Evolutionary conservation across 1,139 yeast species (phyloP).

Genomic region (Pneumocystis murina): DNA sequence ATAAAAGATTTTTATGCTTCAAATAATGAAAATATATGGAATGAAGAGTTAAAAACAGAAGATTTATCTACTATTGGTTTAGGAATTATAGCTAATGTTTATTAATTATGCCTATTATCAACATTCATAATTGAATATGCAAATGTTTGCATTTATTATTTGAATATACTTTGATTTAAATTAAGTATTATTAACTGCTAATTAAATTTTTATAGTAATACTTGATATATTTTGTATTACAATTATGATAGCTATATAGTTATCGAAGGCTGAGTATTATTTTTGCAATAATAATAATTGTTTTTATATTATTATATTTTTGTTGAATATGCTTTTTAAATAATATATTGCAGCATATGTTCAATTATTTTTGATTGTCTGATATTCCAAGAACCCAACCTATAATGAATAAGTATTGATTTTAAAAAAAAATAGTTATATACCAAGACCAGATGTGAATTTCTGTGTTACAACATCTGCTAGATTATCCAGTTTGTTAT

Average conservation of each 20-base stretch:
- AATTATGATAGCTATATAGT: background rate
- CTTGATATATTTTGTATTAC: background rate
- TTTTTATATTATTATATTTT: background rate
- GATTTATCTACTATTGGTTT: background rate
- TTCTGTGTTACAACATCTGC: background rate
- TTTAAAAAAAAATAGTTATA: background rate
- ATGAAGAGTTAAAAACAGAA: background rate
- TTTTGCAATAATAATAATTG: background rate
- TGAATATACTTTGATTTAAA: background rate
- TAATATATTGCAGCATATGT: background rate
- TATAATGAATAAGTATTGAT: background rate
- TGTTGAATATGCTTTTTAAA: background rate
- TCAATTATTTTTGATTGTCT: background rate
- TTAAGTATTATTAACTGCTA: background rate
- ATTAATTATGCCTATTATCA: background rate
- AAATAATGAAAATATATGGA: conserved; percentile 1
- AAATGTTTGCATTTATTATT: background rate
- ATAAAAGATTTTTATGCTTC: background rate
- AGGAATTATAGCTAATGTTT: background rate
- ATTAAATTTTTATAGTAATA: background rate
- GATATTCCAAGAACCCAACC: background rate
- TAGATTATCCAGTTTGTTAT: background rate
- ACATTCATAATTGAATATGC: background rate
- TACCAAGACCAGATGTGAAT: background rate
- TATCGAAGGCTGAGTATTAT: background rate